These are phyloP conservation scores for Diaporthe vexans DNA, from an alignment of 2,329 filamentous ascomycete genomes.

Conservation along the genomic window DNA sequence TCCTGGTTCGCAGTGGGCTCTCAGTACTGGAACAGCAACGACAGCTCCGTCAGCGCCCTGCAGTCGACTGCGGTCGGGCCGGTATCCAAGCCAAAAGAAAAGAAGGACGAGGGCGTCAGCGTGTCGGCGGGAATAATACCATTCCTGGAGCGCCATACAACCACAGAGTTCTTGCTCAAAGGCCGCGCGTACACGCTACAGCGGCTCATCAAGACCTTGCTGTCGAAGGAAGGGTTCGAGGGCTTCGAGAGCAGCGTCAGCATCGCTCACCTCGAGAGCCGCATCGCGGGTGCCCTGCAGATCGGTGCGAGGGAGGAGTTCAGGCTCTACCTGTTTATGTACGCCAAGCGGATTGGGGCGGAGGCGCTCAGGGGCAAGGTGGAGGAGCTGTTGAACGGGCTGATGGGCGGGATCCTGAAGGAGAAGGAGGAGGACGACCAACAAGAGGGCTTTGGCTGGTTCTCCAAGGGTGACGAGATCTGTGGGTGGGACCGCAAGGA, in stretches of 20 bases:
- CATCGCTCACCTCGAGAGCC: constrained; percentile 94
- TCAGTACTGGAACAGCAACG: constrained; percentile 99
- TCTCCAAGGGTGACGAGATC: constrained; percentile 76
- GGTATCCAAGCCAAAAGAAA: constrained; percentile 62
- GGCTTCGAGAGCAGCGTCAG: constrained; percentile 91
- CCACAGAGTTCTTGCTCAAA: constrained; percentile 90
- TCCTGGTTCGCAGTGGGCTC: constrained; percentile 98
- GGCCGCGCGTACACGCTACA: constrained; percentile 93
- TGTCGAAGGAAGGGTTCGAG: constrained; percentile 92
- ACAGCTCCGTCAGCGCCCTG: constrained; percentile 86
- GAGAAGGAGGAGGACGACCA: constrained; percentile 62
- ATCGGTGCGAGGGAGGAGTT: constrained; percentile 93
- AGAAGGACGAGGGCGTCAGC: constrained; percentile 63
- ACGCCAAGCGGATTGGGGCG: constrained; percentile 93
- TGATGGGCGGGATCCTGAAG: constrained; percentile 80
- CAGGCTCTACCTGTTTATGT: constrained; percentile 96
- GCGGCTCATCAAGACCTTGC: constrained; percentile 87
- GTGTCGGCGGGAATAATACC: constrained; percentile 94
- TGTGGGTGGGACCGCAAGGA: constrained; percentile 94
- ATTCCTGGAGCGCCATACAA: constrained; percentile 93
- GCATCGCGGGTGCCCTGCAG: constrained; percentile 88
- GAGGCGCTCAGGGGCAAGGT: constrained; percentile 91
- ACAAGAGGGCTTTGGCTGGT: constrained; percentile 71
- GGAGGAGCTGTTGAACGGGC: constrained; percentile 87
- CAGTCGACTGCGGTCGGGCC: constrained; percentile 78